These are phyloP conservation scores for Porcisia hertigi DNA, from an alignment of 208 protist genomes.

Conservation along the genomic window DNA sequence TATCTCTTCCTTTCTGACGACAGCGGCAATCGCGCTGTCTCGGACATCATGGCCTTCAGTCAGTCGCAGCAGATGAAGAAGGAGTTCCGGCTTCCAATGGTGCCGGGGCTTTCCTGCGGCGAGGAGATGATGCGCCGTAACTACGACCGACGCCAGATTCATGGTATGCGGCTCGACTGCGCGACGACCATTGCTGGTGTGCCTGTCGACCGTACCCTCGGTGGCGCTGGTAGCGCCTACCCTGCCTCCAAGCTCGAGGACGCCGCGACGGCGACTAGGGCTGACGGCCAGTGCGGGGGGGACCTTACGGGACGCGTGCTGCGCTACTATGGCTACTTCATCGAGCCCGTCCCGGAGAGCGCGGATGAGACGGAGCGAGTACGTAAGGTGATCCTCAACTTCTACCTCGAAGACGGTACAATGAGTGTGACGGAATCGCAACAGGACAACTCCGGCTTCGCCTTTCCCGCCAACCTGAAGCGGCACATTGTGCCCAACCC, in stretches of 20 bases:
- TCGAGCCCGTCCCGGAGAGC: conserved; percentile 95
- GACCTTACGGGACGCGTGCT: conserved; percentile 84
- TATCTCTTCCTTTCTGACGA: not conserved
- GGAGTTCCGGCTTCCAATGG: conserved; percentile 91
- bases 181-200: conserved; percentile 57
- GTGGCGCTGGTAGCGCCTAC: conserved; percentile 4
- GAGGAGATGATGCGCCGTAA: conserved; percentile 92
- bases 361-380: conserved; percentile 90
- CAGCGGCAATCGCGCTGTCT: not conserved
- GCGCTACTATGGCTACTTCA: conserved; percentile 96
- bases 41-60: conserved; percentile 54
- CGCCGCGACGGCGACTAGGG: conserved; percentile 7
- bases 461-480: conserved; percentile 91
- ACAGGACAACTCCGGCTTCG: conserved; percentile 95
- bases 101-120: conserved; percentile 84
- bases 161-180: conserved; percentile 41
- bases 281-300: not conserved
- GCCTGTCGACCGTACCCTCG: conserved; percentile 50
- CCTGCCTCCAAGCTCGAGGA: conserved; percentile 30
- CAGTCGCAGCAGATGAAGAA: conserved; percentile 84
- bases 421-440: conserved; percentile 94
- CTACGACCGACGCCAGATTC: conserved; percentile 82
- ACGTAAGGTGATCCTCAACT: conserved; percentile 89
- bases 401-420: conserved; percentile 96
- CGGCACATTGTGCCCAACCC: conserved; percentile 88